Base-by-base conservation (phyloP, 176 grass and related monocot genomes). In the Eleusine coracana region DNA sequence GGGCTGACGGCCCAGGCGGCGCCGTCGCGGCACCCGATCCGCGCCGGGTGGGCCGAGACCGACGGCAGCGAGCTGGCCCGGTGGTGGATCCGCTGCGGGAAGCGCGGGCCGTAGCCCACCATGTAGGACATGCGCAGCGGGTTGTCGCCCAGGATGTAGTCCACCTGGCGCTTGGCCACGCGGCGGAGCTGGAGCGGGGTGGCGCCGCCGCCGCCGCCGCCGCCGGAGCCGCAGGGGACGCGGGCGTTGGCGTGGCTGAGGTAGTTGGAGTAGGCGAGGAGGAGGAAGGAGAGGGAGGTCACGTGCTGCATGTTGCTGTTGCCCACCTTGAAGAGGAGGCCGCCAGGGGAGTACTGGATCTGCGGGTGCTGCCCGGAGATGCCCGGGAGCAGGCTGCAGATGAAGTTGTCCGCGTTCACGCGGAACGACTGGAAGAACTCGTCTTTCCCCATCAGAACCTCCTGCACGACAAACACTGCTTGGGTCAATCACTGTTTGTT, bases 251-350 rank as follows among this genome's bases (percentile, higher is more conserved):
- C 94, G 80, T 97, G 94, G 89, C 92, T 97, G 50, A 94, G 88
- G 83, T 97, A 97, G 68, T 79, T 97, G 36, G 94, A 90, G 86
- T 97, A 94, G 54, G 90, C 88, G n/a, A 97, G 92, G 27, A 97
- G 83, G 3, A 97, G 90, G 87, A 97, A 97, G 10, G 94, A 97
- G 77, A 97, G 83, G 36, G 94, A 83, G 31, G 94, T 97, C 37
- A 97, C 94, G 89, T 97, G 94, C 88, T 97, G 94, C 94, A 97
- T 97, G 86, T 97, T 97, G 90, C 94, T 97, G 40, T 93, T 91
- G 71, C 94, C 94, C 1, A 92, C 86, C 86, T 97, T 97, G 73
- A 92, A 97, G 59, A 97, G 62, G 4, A 97, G 85, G 0, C 94
- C 94, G 9, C 94, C 95, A 62, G 95, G 92, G 0, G 95, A 98